Evolutionary conservation across 345 rosid genomes (phyloP).

Genomic region (Noccaea caerulescens): DNA sequence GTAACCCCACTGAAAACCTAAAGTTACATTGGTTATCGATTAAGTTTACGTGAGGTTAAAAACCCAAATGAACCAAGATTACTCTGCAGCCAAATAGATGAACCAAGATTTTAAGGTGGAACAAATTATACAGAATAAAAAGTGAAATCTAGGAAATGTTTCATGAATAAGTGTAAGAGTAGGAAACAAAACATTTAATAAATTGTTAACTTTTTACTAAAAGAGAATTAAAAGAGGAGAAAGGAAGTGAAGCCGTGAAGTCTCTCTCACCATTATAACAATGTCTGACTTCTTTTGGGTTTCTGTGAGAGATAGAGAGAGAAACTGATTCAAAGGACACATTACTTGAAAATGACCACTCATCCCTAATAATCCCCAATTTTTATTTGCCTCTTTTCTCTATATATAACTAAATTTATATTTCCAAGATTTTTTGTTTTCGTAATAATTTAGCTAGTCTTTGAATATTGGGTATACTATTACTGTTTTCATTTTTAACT

Average conservation of each 20-base stretch:
- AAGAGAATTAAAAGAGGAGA: conserved; percentile 35
- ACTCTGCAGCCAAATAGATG: conserved; percentile 13
- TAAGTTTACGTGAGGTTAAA: conserved; percentile 2
- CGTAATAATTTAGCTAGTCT: not conserved
- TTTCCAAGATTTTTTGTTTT: conserved; percentile 28
- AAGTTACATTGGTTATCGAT: not conserved
- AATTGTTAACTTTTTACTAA: not conserved
- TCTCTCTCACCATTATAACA: conserved; percentile 81
- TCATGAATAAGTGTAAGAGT: conserved; percentile 32
- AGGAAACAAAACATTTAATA: conserved; percentile 18
- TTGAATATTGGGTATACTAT: not conserved
- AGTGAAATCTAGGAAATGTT: conserved; percentile 35
- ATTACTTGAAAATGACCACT: conserved; percentile 48
- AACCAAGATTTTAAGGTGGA: conserved; percentile 30
- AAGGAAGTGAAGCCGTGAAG: conserved; percentile 52
- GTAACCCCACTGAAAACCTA: not conserved
- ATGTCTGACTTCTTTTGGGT: conserved; percentile 50
- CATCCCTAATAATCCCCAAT: conserved; percentile 37
- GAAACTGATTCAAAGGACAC: conserved; percentile 50
- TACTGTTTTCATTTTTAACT: conserved; percentile 16
- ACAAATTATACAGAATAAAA: conserved; percentile 24
- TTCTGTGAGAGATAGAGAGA: conserved; percentile 47
- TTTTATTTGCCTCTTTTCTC: conserved; percentile 28
- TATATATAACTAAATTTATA: conserved; percentile 33
- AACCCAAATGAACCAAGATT: not conserved